phyloP scores from a whole-genome alignment of 1,284 basidiomycete species.

The Cryptococcus maquisensis region DNA sequence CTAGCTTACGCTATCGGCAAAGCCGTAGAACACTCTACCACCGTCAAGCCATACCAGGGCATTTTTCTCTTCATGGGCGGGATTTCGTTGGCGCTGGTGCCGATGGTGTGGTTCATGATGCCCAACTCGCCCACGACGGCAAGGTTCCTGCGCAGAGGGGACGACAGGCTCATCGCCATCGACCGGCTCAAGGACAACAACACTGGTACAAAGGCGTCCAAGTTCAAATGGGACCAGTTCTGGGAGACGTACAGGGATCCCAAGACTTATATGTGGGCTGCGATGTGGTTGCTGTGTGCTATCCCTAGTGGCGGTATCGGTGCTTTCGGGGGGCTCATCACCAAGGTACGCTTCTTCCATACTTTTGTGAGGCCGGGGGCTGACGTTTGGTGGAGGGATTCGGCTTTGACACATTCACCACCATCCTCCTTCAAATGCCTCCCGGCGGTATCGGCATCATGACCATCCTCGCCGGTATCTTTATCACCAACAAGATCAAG shows the following conservation, averaged over 20 bases:
- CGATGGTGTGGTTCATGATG: slow-evolving; percentile 51
- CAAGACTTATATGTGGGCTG: slow-evolving; percentile 40
- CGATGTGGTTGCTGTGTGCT: slow-evolving; percentile 40
- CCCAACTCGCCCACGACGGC: slow-evolving; percentile 45
- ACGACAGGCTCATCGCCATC: slow-evolving; percentile 46
- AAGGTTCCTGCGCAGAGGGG: slow-evolving; percentile 38
- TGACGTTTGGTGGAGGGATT: slow-evolving; percentile 17
- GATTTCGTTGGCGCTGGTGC: slow-evolving; percentile 51
- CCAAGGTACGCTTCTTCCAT: slow-evolving; percentile 14
- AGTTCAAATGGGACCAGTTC: slow-evolving; percentile 47
- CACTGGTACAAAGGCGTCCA: slow-evolving; percentile 44
- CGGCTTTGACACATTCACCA: slow-evolving; percentile 44
- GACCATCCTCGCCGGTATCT: slow-evolving; percentile 49
- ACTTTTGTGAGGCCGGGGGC: neutral
- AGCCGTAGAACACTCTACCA: slow-evolving; percentile 14
- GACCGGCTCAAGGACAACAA: slow-evolving; percentile 47
- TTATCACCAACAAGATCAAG: slow-evolving; percentile 53
- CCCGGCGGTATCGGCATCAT: slow-evolving; percentile 54
- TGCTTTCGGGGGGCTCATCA: slow-evolving; percentile 44
- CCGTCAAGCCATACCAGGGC: slow-evolving; percentile 42
- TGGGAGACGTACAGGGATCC: slow-evolving; percentile 44
- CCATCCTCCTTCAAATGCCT: slow-evolving; percentile 50
- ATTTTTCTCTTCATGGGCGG: slow-evolving; percentile 56
- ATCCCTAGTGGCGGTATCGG: slow-evolving; percentile 45
- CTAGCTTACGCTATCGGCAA: slow-evolving; percentile 41